These are phyloP conservation scores for Trametes villosa DNA, from an alignment of 768 basidiomycete genomes.

Conservation along the genomic window DNA sequence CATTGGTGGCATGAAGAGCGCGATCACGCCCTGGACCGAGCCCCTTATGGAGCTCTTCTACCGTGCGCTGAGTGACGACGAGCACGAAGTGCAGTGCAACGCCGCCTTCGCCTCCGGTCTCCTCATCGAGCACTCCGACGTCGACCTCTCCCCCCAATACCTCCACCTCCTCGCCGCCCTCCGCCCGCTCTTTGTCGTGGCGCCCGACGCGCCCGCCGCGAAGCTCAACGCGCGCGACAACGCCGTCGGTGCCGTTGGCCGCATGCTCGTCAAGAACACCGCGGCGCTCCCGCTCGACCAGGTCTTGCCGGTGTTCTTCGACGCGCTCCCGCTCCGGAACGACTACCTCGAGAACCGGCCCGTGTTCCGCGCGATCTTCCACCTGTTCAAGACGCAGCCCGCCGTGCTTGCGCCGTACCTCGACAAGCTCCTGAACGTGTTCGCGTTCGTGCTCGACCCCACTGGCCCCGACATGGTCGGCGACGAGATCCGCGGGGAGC, in stretches of 20 bases:
- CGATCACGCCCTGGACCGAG: conserved; percentile 84
- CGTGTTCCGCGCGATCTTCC: conserved; percentile 88
- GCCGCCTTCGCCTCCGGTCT: conserved; percentile 94
- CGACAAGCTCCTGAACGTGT: conserved; percentile 78
- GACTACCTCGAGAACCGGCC: conserved; percentile 91
- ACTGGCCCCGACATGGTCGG: conserved; percentile 74
- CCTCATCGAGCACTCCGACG: conserved; percentile 82
- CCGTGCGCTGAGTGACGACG: conserved; percentile 78
- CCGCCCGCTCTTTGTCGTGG: conserved; percentile 76
- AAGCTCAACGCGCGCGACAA: conserved; percentile 91
- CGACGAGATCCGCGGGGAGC: conserved; percentile 74
- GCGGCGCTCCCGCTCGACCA: conserved; percentile 85
- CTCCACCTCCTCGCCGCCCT: conserved; percentile 76
- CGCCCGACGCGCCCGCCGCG: conserved; percentile 63
- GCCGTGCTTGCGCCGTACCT: conserved; percentile 72
- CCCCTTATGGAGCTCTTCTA: conserved; percentile 84
- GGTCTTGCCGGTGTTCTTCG: conserved; percentile 84
- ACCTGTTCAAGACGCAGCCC: conserved; percentile 80
- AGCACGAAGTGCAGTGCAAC: conserved; percentile 95
- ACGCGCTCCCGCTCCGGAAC: conserved; percentile 82
- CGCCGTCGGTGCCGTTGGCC: conserved; percentile 91
- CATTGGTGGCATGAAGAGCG: conserved; percentile 86
- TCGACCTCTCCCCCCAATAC: conserved; percentile 85
- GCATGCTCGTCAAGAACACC: conserved; percentile 82
- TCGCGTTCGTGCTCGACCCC: conserved; percentile 83